Conservation (phyloP, 805 yeast genomes). For the Priceomyces fermenticarens region DNA sequence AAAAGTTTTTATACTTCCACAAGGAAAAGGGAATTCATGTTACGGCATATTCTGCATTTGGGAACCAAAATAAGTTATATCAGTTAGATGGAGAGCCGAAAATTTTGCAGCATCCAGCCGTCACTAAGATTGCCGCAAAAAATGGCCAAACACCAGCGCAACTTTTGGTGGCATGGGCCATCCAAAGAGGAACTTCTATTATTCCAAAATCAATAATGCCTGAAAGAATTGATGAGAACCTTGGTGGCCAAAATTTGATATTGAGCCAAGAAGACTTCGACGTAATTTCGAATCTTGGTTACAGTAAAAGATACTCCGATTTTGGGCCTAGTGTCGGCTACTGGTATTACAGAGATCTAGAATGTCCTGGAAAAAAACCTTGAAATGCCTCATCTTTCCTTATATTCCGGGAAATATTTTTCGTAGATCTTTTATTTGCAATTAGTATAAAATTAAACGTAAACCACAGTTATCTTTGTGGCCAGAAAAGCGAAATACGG, state of each 20-base stretch:
- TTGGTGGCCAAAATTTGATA: conserved; percentile 39
- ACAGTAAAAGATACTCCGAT: conserved; percentile 25
- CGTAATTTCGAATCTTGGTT: conserved; percentile 42
- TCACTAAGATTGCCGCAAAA: conserved; percentile 26
- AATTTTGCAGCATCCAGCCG: conserved; percentile 26
- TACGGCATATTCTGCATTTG: conserved; percentile 31
- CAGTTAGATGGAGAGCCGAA: too few relatives aligned
- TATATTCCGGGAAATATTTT: too few relatives aligned
- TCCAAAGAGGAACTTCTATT: conserved; percentile 35
- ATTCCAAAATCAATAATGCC: conserved; percentile 37
- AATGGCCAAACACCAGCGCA: conserved; percentile 30
- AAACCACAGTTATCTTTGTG: too few relatives aligned
- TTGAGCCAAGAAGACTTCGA: conserved; percentile 36
- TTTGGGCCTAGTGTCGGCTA: conserved; percentile 29
- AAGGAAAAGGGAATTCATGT: conserved; percentile 32
- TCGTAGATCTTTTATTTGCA: too few relatives aligned
- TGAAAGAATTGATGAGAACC: conserved; percentile 33
- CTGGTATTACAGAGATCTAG: conserved; percentile 26
- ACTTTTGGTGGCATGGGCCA: conserved; percentile 37
- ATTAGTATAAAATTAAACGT: too few relatives aligned
- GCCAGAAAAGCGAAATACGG: too few relatives aligned
- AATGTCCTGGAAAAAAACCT: conserved; percentile 29
- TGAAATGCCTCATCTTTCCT: too few relatives aligned
- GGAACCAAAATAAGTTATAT: conserved; percentile 59
- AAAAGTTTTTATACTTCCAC: conserved; percentile 52